A percentile compares a stretch with the other conserved stretches of the same genome.
These are phyloP conservation scores for Skeletonema tropicum DNA, from an alignment of 108 stramenopile species.

Conservation along the genomic window DNA sequence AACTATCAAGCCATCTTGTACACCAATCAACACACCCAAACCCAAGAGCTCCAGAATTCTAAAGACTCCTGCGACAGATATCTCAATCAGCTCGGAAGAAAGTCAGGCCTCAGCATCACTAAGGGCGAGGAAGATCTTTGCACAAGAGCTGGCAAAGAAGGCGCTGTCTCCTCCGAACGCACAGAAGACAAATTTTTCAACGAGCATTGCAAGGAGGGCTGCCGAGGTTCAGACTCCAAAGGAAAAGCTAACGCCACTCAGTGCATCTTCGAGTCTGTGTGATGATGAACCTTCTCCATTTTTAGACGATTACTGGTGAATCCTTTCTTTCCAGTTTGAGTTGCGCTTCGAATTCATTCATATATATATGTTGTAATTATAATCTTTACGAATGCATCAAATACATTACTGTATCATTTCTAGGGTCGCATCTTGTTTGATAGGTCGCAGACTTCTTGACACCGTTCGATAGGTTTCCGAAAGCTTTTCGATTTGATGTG, in stretches of 20 bases:
- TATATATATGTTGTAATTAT: conserved; percentile 4
- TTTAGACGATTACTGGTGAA: conserved; percentile 1
- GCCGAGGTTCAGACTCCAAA: background rate
- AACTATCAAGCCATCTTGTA: background rate
- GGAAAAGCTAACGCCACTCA: background rate
- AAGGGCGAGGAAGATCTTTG: background rate
- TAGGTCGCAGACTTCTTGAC: conserved; percentile 14
- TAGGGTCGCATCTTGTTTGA: background rate
- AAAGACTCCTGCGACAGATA: background rate
- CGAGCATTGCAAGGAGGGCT: background rate
- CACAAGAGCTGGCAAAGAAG: background rate
- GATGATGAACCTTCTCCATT: background rate
- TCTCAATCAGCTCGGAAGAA: background rate
- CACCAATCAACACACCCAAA: background rate
- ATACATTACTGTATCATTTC: background rate
- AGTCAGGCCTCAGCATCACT: background rate
- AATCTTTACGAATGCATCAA: conserved; percentile 5
- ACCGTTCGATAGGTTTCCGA: conserved; percentile 6
- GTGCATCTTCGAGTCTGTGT: background rate
- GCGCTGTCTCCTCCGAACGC: background rate
- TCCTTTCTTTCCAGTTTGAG: background rate
- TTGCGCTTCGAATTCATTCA: background rate
- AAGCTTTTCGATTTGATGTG: conserved; percentile 25
- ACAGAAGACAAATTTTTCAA: background rate
- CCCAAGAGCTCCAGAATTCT: background rate